Evolutionary conservation across 768 basidiomycete species (phyloP), one percentile per base, ranked within the genome.

Genomic region (Stropharia rugosoannulata): DNA sequence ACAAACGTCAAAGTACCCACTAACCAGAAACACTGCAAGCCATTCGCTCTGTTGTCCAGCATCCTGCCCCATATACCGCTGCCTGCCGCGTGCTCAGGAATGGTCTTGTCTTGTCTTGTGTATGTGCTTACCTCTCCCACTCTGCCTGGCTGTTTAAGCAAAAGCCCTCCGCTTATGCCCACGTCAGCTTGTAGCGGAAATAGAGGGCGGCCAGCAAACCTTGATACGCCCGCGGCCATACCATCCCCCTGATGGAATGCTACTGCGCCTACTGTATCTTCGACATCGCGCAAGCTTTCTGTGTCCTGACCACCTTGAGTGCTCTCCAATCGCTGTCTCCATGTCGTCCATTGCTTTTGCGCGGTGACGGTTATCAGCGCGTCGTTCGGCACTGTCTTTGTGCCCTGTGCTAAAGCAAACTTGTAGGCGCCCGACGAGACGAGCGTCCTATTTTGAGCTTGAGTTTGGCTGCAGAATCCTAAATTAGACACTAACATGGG

Each of bases 221-320:
- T 90, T 29, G 89, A 92, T 13, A 90, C 89, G 2, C 89, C 89
- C n/a, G 87, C 83, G 11, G 86, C 83, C 51, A 85, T 62, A 13
- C 76, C 73, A 3, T 72, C 78, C 27, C 62, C 56, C 1, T 64
- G 61, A 59, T 80, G 76, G 69, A 79, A 83, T 12, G 75, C 83
- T 36, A 90, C 76, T n/a, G 89, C 90, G 13, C 91, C 91, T 5
- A 93, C 91, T 0, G 91, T 93, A 66, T 93, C 91, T 64, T 91
- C 87, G 51, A 84, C 74, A 57, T 59, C 53, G 11, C 41, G 38
- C n/a, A 40, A 29, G 18, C 15, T 39, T 13, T 27, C 37, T 22
- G 55, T 39, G 37, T 46, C 50, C 16, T 15, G 19, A 19, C 29
- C 25, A 15, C 39, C 54, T 9, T 56, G 50, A 10, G 53, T 48